phyloP scores from a whole-genome alignment of 1,284 basidiomycete species.

The Mycosarcoma mackinlayi region DNA sequence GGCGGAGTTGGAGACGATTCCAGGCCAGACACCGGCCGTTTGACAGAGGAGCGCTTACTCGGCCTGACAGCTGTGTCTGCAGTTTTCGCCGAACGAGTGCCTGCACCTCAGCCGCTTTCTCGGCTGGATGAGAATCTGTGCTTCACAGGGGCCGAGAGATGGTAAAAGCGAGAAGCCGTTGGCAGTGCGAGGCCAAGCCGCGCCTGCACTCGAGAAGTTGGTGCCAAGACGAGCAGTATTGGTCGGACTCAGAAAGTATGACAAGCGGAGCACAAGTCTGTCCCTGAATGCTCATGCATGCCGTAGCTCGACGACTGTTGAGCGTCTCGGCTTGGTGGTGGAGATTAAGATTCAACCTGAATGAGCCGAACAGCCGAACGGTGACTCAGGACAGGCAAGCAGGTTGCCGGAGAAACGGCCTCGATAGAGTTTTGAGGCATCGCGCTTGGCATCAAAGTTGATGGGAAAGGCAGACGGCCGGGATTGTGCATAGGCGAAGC shows the following conservation, averaged over 20 bases:
- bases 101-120: too few relatives aligned
- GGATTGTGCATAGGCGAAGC: too few relatives aligned
- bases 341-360: too few relatives aligned
- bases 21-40: slow-evolving; percentile 14
- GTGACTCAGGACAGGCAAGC: not conserved
- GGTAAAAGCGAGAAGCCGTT: not conserved
- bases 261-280: slow-evolving; percentile 8
- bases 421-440: slow-evolving; percentile 10
- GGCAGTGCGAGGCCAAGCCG: not conserved
- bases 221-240: slow-evolving; percentile 28
- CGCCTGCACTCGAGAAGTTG: slow-evolving; percentile 13
- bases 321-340: not conserved
- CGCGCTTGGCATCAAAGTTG: slow-evolving; percentile 19
- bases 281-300: slow-evolving; percentile 20
- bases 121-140: not conserved
- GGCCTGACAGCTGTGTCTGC: too few relatives aligned
- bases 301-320: not conserved
- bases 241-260: slow-evolving; percentile 21
- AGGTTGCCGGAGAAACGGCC: not conserved
- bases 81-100: too few relatives aligned
- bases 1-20: slow-evolving; percentile 27
- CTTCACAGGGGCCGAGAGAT: slow-evolving; percentile 9
- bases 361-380: not conserved
- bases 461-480: not conserved
- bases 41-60: too few relatives aligned